Evolutionary conservation across 192 early-diverging fungal genomes (phyloP).

Genomic region (Physocladia obscura): DNA sequence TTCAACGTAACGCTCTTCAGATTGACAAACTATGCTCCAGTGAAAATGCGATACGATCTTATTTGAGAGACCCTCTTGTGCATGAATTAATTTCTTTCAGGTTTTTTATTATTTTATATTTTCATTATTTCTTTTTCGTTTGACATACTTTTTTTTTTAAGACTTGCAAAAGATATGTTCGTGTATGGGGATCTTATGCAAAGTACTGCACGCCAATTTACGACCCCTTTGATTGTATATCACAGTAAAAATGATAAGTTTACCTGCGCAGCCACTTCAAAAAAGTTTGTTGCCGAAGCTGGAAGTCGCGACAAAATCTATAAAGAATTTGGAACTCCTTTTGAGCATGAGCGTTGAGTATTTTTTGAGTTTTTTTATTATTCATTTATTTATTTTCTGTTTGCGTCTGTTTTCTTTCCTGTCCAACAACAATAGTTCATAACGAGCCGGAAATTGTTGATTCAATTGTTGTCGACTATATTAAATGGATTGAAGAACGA

Average conservation of each 20-base stretch:
- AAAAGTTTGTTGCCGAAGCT: neutral
- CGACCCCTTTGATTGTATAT: constrained; percentile 22
- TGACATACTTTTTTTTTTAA: neutral
- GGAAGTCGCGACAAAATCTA: constrained; percentile 21
- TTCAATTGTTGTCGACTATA: constrained; percentile 17
- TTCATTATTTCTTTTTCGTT: neutral
- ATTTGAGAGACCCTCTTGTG: constrained; percentile 17
- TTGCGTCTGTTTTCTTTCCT: neutral
- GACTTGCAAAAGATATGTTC: constrained; percentile 18
- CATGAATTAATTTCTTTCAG: neutral
- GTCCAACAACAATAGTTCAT: constrained; percentile 20
- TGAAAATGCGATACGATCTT: constrained; percentile 4
- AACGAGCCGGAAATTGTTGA: constrained; percentile 25
- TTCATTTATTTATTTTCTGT: neutral
- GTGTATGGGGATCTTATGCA: neutral
- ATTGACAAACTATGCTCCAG: constrained; percentile 17
- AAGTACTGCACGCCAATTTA: neutral
- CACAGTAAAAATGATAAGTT: neutral
- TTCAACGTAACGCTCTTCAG: constrained; percentile 7
- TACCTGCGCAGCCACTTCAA: neutral
- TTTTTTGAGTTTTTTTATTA: neutral
- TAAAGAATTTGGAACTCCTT: neutral
- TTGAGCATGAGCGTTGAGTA: constrained; percentile 24
- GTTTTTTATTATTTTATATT: neutral
- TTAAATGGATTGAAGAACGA: constrained; percentile 21